Conservation (phyloP, 176 grass and related monocot genomes). For the Zea mays region Zm-B73-REFERENCE-NAM-5.0 NC_050104.1:60166001-60166500, state of each 20-base stretch:
- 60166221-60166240: constrained; percentile 23
- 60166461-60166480: constrained; percentile 41
- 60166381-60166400: constrained; percentile 33
- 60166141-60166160: constrained; percentile 31
- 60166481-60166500: constrained; percentile 73
- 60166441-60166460: constrained; percentile 38
- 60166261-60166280: constrained; percentile 30
- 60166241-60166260: constrained; percentile 33
- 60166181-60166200: constrained; percentile 8
- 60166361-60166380: constrained; percentile 40
- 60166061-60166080: constrained; percentile 33
- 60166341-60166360: constrained; percentile 54
- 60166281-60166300: constrained; percentile 34
- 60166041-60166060: constrained; percentile 23
- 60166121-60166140: constrained; percentile 32
- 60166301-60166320: constrained; percentile 84
- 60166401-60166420: constrained; percentile 34
- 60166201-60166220: constrained; percentile 28
- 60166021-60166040: constrained; percentile 32
- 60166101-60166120: constrained; percentile 21
- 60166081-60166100: constrained; percentile 29
- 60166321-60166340: constrained; percentile 85
- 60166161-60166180: constrained; percentile 22
- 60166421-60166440: constrained; percentile 41
- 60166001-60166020: constrained; percentile 34